phyloP scores from a whole-genome alignment of 2,329 filamentous ascomycete genomes.

The Cladophialophora chaetospira region DNA sequence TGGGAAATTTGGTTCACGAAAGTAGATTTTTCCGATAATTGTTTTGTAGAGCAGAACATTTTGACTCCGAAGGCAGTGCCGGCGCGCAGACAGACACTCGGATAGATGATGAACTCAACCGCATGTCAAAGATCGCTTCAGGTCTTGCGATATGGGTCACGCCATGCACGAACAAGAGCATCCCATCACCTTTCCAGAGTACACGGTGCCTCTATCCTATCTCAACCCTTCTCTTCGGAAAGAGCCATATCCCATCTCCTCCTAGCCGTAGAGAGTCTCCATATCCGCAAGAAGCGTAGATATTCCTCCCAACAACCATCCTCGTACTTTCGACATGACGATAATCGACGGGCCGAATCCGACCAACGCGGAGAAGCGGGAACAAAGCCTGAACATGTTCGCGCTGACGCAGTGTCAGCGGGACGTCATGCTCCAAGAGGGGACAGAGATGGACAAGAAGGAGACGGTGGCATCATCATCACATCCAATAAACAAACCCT shows the following conservation, averaged over 20 bases:
- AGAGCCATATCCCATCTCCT: not conserved
- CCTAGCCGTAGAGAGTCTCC: not conserved
- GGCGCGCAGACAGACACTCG: not conserved
- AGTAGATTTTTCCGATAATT: too few species aligned
- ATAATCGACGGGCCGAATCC: not conserved
- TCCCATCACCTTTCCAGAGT: not conserved
- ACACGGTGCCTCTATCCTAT: not conserved
- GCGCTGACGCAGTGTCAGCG: not conserved
- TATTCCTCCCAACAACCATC: constrained; percentile 12
- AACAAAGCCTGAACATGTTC: not conserved
- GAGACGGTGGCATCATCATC: constrained; percentile 6
- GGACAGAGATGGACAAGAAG: not conserved
- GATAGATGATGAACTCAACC: not conserved
- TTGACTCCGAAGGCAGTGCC: too few species aligned
- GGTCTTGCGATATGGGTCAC: not conserved
- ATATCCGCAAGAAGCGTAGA: constrained; percentile 17
- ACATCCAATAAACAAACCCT: not conserved
- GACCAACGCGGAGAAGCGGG: not conserved
- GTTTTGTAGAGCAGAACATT: too few species aligned
- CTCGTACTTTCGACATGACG: not conserved
- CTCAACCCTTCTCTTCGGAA: not conserved
- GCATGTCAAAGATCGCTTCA: not conserved
- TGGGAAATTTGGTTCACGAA: too few species aligned
- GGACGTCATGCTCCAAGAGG: too few species aligned
- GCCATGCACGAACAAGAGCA: not conserved